phyloP scores from a whole-genome alignment of 768 basidiomycete species.

The Tephrocybe sp. region DNA sequence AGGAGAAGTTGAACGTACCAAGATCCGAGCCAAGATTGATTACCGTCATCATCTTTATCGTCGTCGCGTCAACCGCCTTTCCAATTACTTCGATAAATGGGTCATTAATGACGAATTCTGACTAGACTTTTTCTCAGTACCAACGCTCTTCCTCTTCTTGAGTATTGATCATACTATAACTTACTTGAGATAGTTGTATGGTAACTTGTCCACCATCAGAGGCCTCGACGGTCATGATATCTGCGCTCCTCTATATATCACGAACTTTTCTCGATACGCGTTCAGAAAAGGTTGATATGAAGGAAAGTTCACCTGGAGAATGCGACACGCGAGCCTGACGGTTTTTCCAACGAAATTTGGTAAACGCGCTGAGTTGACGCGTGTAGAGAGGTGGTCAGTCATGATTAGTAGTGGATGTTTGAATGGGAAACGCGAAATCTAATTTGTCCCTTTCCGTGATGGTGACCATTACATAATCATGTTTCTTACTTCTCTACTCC shows the following conservation, averaged over 20 bases:
- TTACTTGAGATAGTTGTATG: conserved; percentile 39
- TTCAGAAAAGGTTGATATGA: background rate
- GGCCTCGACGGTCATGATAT: conserved; percentile 55
- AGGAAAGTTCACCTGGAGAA: conserved; percentile 42
- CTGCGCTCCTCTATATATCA: conserved; percentile 39
- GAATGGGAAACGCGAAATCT: no score
- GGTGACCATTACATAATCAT: no score
- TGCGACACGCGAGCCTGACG: conserved; percentile 61
- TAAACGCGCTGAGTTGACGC: conserved; percentile 64
- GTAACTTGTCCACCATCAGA: conserved; percentile 65
- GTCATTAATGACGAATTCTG: conserved; percentile 46
- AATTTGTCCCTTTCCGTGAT: no score
- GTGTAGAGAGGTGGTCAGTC: conserved; percentile 32
- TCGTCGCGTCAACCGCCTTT: conserved; percentile 49
- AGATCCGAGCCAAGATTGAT: conserved; percentile 60
- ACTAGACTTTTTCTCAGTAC: background rate
- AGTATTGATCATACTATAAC: conserved; percentile 11
- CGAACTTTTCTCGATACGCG: background rate
- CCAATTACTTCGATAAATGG: conserved; percentile 70
- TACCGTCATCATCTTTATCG: conserved; percentile 51
- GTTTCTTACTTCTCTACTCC: no score
- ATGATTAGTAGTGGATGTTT: conserved; percentile 1
- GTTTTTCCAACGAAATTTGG: conserved; percentile 47
- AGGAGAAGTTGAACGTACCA: conserved; percentile 53
- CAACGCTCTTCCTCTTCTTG: no score